Evolutionary conservation across 352 stramenopile genomes (phyloP).

Genomic region (Globisporangium takayamanum): DNA sequence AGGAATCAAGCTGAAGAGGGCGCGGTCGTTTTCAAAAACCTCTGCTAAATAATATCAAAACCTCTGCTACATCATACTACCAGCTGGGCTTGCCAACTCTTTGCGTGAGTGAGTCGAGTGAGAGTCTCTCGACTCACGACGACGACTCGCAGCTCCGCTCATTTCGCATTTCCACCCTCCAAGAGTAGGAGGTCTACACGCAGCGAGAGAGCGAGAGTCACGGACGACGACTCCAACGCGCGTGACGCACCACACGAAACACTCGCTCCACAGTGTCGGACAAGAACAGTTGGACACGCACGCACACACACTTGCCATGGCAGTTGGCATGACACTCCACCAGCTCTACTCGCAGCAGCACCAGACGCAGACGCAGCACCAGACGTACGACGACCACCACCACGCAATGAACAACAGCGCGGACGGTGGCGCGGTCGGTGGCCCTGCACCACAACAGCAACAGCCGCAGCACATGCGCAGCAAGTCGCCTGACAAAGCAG

Average conservation of each 20-base stretch:
- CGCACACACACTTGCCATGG: slow-evolving; percentile 21
- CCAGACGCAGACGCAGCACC: slow-evolving; percentile 8
- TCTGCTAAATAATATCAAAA: no score
- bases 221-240: background rate
- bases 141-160: slow-evolving; percentile 3
- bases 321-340: slow-evolving; percentile 66
- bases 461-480: background rate
- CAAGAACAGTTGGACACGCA: background rate
- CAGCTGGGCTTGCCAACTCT: background rate
- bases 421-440: background rate
- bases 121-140: no score
- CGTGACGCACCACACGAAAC: background rate
- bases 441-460: background rate
- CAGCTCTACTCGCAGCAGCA: slow-evolving; percentile 47
- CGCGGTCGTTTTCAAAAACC: no score
- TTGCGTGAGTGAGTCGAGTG: no score
- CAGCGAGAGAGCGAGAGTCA: slow-evolving; percentile 17
- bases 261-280: background rate
- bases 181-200: background rate
- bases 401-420: slow-evolving; percentile 1
- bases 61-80: no score
- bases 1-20: no score
- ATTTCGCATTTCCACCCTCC: slow-evolving; percentile 31
- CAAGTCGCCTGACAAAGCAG: slow-evolving; percentile 6
- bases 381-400: slow-evolving; percentile 22